A percentile compares a stretch with the other conserved stretches of the same genome.
These are phyloP conservation scores for Puya raimondii DNA, from an alignment of 176 grass and related monocot genomes.

Conservation along the genomic window DNA sequence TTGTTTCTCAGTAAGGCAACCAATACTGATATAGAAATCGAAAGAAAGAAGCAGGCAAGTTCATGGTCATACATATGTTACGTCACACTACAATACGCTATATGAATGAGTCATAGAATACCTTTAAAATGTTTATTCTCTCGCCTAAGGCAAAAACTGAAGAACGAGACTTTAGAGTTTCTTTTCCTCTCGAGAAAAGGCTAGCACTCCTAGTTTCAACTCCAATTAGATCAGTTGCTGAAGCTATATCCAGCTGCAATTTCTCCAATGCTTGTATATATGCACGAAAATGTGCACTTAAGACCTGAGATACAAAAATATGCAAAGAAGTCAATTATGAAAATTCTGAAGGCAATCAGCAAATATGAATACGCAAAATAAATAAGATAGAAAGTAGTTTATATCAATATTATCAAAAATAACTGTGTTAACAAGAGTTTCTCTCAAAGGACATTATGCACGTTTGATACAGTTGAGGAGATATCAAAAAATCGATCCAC, in stretches of 20 bases:
- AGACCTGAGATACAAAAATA: constrained; percentile 39
- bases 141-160: constrained; percentile 98
- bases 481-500: neutral
- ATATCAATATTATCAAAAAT: neutral
- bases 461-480: too few relatives aligned
- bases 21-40: too few relatives aligned
- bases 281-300: constrained; percentile 93
- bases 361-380: neutral
- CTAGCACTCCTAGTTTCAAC: constrained; percentile 85
- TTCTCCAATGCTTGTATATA: constrained; percentile 99
- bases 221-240: constrained; percentile 86
- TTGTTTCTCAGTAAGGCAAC: too few relatives aligned
- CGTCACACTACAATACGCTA: too few relatives aligned
- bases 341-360: neutral
- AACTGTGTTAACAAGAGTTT: too few relatives aligned
- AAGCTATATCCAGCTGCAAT: constrained; percentile 91
- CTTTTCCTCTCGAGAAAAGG: constrained; percentile 89
- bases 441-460: too few relatives aligned
- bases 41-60: too few relatives aligned
- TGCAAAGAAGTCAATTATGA: constrained; percentile 6
- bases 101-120: constrained; percentile 12
- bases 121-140: constrained; percentile 91
- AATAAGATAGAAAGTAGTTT: neutral
- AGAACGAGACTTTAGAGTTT: constrained; percentile 81
- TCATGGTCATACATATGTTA: too few relatives aligned